phyloP scores from a whole-genome alignment of 2,329 filamentous ascomycete species.

The Domatiomyces globalis region DNA sequence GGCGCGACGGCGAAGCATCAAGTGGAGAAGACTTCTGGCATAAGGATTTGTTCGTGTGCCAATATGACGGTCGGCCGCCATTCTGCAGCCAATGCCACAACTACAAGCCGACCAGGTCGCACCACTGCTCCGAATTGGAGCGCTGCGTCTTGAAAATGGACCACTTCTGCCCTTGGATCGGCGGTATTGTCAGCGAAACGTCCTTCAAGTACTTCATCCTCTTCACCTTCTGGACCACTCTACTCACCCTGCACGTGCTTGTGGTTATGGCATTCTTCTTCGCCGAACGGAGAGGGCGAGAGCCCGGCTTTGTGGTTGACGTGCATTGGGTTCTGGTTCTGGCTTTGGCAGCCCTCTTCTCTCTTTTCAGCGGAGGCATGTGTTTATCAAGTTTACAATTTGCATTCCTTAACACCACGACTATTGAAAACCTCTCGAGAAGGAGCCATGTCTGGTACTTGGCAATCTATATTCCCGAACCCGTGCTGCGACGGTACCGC shows the following conservation, averaged over 20 bases:
- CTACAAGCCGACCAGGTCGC: slow-evolving; percentile 77
- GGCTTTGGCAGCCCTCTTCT: slow-evolving; percentile 56
- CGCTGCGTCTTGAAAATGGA: slow-evolving; percentile 85
- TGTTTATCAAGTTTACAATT: slow-evolving; percentile 56
- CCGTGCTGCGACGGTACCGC: slow-evolving; percentile 24
- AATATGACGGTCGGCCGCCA: slow-evolving; percentile 65
- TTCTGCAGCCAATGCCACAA: slow-evolving; percentile 76
- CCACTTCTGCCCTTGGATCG: slow-evolving; percentile 93
- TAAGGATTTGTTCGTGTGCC: slow-evolving; percentile 71
- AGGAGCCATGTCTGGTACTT: slow-evolving; percentile 53
- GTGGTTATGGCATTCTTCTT: slow-evolving; percentile 52
- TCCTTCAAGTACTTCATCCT: slow-evolving; percentile 87
- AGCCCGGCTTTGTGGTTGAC: slow-evolving; percentile 27
- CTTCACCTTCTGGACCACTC: slow-evolving; percentile 58
- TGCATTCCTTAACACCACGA: slow-evolving; percentile 61
- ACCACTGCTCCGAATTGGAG: slow-evolving; percentile 71
- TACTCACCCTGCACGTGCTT: slow-evolving; percentile 53
- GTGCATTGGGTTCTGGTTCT: slow-evolving; percentile 53
- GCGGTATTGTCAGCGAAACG: slow-evolving; percentile 75
- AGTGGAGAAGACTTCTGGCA: slow-evolving; percentile 24
- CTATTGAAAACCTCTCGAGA: slow-evolving; percentile 60
- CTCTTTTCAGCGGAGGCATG: slow-evolving; percentile 71
- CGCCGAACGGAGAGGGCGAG: slow-evolving; percentile 35
- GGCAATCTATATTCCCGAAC: slow-evolving; percentile 54
- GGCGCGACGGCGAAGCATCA: slow-evolving; percentile 8